Conservation (phyloP, 2,329 filamentous ascomycete species). For the Penicillium sp. region DNA sequence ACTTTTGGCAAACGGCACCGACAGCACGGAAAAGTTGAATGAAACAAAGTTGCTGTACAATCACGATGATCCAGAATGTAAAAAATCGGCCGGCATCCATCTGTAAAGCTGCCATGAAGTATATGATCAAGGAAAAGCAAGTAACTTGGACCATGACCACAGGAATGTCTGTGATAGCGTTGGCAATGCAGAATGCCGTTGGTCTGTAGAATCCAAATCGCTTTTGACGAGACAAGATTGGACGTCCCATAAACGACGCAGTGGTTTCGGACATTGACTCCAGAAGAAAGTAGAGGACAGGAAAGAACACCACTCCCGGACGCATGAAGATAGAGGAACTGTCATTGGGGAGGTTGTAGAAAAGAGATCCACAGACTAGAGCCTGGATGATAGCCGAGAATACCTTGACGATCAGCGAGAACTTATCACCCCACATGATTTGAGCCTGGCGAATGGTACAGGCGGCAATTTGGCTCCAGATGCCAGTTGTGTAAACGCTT, state of each 20-base stretch:
- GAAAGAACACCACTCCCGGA: conserved; percentile 57
- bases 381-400: conserved; percentile 37
- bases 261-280: conserved; percentile 56
- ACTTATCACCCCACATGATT: conserved; percentile 50
- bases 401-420: conserved; percentile 47
- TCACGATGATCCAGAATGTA: conserved; percentile 53
- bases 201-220: conserved; percentile 62
- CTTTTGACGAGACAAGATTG: conserved; percentile 64
- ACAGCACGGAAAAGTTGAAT: conserved; percentile 49
- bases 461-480: conserved; percentile 41
- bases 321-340: conserved; percentile 52
- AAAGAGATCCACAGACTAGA: conserved; percentile 45
- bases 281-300: conserved; percentile 57
- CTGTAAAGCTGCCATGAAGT: conserved; percentile 54
- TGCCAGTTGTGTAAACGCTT: conserved; percentile 30
- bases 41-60: conserved; percentile 46
- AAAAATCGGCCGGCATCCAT: conserved; percentile 56
- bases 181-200: conserved; percentile 53
- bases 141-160: conserved; percentile 52
- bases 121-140: conserved; percentile 56
- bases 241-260: conserved; percentile 56
- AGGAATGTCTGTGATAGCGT: conserved; percentile 53
- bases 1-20: conserved; percentile 43
- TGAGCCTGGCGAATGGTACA: conserved; percentile 46
- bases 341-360: conserved; percentile 49